Conservation (phyloP, 192 early-diverging fungal genomes). For the Coemansia sp. region DNA sequence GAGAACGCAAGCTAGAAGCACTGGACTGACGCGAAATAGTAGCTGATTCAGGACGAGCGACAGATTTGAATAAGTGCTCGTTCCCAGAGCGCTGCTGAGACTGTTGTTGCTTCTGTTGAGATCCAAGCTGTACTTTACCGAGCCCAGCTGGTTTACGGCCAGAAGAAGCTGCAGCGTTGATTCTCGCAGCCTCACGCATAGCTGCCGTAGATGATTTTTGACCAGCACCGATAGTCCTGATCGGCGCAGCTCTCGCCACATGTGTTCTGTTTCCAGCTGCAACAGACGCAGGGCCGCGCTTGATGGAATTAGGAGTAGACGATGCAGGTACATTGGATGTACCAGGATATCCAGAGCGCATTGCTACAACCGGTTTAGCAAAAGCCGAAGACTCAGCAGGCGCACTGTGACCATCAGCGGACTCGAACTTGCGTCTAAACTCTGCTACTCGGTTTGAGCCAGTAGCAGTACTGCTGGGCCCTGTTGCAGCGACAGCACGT, state of each 20-base stretch:
- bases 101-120: conserved; percentile 8
- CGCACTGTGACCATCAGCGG: background rate
- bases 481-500: background rate
- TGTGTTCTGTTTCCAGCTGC: conserved; percentile 1
- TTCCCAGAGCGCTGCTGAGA: conserved; percentile 9
- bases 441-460: conserved; percentile 36
- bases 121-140: background rate
- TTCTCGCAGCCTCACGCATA: conserved; percentile 42
- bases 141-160: background rate
- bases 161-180: conserved; percentile 9
- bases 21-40: background rate
- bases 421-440: conserved; percentile 39
- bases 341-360: conserved; percentile 47
- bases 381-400: conserved; percentile 11
- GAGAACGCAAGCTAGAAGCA: conserved; percentile 14
- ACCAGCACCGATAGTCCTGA: background rate
- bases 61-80: conserved; percentile 36
- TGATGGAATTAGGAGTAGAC: background rate
- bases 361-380: conserved; percentile 39
- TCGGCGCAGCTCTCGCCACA: conserved; percentile 7
- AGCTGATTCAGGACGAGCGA: conserved; percentile 10
- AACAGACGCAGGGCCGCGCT: conserved; percentile 8
- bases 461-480: background rate
- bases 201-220: conserved; percentile 43
- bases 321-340: conserved; percentile 5